phyloP scores from a whole-genome alignment of 805 yeast species.

The Candida manassasensis region DNA sequence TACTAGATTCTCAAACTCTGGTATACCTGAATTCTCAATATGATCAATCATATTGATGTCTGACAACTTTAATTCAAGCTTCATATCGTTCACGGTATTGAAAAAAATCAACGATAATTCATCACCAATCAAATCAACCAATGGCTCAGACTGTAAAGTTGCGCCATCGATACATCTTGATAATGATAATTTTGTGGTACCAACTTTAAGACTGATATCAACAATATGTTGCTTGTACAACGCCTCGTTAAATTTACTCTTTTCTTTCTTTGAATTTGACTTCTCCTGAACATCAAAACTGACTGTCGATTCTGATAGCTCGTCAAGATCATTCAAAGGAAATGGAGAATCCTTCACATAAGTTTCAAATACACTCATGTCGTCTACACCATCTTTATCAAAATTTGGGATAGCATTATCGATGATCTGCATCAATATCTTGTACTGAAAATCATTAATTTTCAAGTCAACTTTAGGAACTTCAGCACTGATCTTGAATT shows the following conservation, averaged over 20 bases:
- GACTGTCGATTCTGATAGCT: background rate
- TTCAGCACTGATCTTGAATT: slow-evolving; percentile 67
- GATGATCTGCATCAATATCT: slow-evolving; percentile 74
- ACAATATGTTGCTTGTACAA: slow-evolving; percentile 52
- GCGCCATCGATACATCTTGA: slow-evolving; percentile 62
- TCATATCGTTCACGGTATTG: slow-evolving; percentile 58
- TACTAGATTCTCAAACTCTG: slow-evolving; percentile 62
- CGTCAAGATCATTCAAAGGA: slow-evolving; percentile 19
- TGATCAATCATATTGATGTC: slow-evolving; percentile 73
- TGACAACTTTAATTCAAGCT: slow-evolving; percentile 56
- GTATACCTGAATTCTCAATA: slow-evolving; percentile 56
- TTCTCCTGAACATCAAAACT: background rate
- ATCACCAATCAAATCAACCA: slow-evolving; percentile 72
- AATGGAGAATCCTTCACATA: slow-evolving; percentile 16
- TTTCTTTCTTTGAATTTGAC: background rate
- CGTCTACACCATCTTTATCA: slow-evolving; percentile 30
- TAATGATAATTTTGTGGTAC: slow-evolving; percentile 54
- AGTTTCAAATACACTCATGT: slow-evolving; percentile 30
- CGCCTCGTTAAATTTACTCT: slow-evolving; percentile 10
- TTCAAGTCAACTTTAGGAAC: slow-evolving; percentile 69
- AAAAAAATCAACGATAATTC: slow-evolving; percentile 55
- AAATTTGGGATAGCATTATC: slow-evolving; percentile 61
- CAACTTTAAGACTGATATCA: slow-evolving; percentile 71
- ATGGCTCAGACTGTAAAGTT: slow-evolving; percentile 56
- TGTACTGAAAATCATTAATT: slow-evolving; percentile 85